A percentile compares a stretch with the other conserved stretches of the same genome.
These are phyloP conservation scores for Apophysomyces ossiformis DNA, from an alignment of 371 early-diverging fungal genomes.

Conservation along the genomic window DNA sequence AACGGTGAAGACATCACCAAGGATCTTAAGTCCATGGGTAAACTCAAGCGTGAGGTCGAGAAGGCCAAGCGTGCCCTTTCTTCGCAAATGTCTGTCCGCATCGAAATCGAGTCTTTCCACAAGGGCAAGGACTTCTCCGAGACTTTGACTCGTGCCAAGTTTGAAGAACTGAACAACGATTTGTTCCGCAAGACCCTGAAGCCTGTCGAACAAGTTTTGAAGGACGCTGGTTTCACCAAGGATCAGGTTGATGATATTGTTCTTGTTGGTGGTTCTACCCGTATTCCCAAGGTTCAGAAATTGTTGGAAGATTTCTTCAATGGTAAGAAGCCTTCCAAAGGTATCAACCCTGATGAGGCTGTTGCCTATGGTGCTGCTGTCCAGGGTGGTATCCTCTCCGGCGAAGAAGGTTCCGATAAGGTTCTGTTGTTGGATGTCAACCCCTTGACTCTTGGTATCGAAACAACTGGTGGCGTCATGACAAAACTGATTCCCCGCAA, in stretches of 20 bases:
- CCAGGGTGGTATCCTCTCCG: slow-evolving; percentile 97
- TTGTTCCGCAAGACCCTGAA: slow-evolving; percentile 95
- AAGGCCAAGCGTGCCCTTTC: slow-evolving; percentile 93
- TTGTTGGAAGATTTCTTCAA: slow-evolving; percentile 90
- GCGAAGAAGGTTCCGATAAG: slow-evolving; percentile 81
- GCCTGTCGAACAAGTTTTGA: slow-evolving; percentile 97
- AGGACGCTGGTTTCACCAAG: slow-evolving; percentile 92
- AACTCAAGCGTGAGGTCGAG: slow-evolving; percentile 88
- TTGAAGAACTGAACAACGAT: slow-evolving; percentile 90
- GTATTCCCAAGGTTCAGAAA: slow-evolving; percentile 98
- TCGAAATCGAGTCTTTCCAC: slow-evolving; percentile 90
- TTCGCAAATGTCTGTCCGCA: slow-evolving; percentile 78
- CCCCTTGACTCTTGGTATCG: slow-evolving; percentile 98
- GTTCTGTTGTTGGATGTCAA: slow-evolving; percentile 97
- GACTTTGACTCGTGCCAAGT: slow-evolving; percentile 94
- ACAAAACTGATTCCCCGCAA: slow-evolving; percentile 96
- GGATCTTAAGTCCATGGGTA: slow-evolving; percentile 81
- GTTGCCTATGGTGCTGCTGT: slow-evolving; percentile 99
- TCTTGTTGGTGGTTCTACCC: slow-evolving; percentile 99
- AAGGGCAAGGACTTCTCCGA: slow-evolving; percentile 98
- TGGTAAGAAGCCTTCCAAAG: slow-evolving; percentile 94
- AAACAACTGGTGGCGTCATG: slow-evolving; percentile 97
- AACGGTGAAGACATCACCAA: slow-evolving; percentile 71
- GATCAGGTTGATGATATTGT: slow-evolving; percentile 96
- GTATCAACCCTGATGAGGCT: slow-evolving; percentile 99